Percentiles rank a stretch among this genome's conserved stretches.
phyloP scores from a whole-genome alignment of 2,329 filamentous ascomycete genomes.

The Penicillium sp. region DNA sequence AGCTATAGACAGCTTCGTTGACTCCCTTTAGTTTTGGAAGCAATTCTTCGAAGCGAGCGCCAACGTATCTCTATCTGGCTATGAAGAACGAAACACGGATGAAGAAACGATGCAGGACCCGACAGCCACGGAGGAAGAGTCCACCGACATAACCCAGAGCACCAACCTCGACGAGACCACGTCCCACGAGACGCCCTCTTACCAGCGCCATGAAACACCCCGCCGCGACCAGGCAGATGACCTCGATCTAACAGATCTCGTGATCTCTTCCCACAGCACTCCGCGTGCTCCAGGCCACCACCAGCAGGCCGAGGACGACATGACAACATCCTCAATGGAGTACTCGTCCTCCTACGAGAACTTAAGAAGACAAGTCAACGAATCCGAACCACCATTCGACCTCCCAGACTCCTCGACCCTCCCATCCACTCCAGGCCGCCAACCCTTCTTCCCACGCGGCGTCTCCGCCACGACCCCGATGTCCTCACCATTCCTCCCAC shows the following conservation, averaged over 20 bases:
- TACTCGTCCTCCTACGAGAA: constrained; percentile 75
- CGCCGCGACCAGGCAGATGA: constrained; percentile 39
- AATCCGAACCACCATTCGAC: constrained; percentile 35
- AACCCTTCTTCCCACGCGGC: constrained; percentile 19
- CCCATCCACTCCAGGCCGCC: constrained; percentile 38
- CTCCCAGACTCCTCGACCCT: constrained; percentile 34
- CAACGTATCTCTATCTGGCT: constrained; percentile 92
- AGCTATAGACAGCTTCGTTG: constrained; percentile 8
- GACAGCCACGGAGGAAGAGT: constrained; percentile 55
- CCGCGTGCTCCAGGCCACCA: constrained; percentile 38
- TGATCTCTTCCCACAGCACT: constrained; percentile 47
- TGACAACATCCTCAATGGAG: constrained; percentile 44
- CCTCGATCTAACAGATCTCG: constrained; percentile 44
- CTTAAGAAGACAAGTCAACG: constrained; percentile 64
- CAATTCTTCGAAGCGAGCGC: constrained; percentile 99
- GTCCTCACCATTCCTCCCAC: constrained; percentile 56
- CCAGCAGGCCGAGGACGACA: constrained; percentile 31
- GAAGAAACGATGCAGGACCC: constrained; percentile 56
- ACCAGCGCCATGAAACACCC: constrained; percentile 26
- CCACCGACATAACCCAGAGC: constrained; percentile 47
- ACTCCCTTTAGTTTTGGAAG: constrained; percentile 79
- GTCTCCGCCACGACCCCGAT: constrained; percentile 64
- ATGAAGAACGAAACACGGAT: constrained; percentile 70
- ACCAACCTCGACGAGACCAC: constrained; percentile 32
- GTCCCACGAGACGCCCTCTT: constrained; percentile 42